phyloP scores from a whole-genome alignment of 2,329 filamentous ascomycete species.

The Arthrocladium fulminans region DNA sequence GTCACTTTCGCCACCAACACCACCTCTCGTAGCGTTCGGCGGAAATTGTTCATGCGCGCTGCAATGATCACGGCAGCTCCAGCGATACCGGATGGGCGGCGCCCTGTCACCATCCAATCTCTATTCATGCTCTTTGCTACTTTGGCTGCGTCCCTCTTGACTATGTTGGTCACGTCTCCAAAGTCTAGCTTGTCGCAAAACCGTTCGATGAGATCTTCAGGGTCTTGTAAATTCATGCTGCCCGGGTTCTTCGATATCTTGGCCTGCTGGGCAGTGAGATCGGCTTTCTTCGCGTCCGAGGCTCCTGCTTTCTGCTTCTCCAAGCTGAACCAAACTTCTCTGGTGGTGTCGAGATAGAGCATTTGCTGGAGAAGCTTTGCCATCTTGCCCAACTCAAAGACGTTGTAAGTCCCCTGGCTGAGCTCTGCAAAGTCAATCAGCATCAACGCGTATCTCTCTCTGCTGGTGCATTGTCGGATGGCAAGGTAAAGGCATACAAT shows the following conservation, averaged over 20 bases:
- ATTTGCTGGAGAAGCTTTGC: constrained; percentile 73
- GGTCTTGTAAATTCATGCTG: constrained; percentile 55
- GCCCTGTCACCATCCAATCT: constrained; percentile 95
- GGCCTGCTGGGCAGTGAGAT: neutral
- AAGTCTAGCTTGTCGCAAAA: constrained; percentile 92
- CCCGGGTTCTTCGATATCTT: neutral
- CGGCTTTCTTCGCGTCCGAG: neutral
- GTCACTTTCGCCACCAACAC: constrained; percentile 98
- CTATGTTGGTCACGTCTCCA: constrained; percentile 60
- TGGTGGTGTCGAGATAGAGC: constrained; percentile 33
- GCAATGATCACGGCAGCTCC: constrained; percentile 91
- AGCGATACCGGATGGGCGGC: constrained; percentile 85
- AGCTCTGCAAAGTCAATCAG: constrained; percentile 85
- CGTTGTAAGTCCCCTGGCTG: constrained; percentile 54
- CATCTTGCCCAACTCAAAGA: constrained; percentile 81
- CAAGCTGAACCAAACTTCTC: constrained; percentile 19
- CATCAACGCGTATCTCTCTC: constrained; percentile 49
- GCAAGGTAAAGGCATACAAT: constrained; percentile 88
- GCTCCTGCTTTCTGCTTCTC: constrained; percentile 13
- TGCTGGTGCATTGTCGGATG: constrained; percentile 46
- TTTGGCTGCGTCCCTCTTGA: constrained; percentile 78
- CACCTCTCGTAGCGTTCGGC: constrained; percentile 82
- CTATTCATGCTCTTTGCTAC: constrained; percentile 88
- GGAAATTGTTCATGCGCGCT: constrained; percentile 96
- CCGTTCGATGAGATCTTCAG: constrained; percentile 82